Conservation (phyloP, 768 basidiomycete species). For the Phanerodontia chrysosporium region DNA sequence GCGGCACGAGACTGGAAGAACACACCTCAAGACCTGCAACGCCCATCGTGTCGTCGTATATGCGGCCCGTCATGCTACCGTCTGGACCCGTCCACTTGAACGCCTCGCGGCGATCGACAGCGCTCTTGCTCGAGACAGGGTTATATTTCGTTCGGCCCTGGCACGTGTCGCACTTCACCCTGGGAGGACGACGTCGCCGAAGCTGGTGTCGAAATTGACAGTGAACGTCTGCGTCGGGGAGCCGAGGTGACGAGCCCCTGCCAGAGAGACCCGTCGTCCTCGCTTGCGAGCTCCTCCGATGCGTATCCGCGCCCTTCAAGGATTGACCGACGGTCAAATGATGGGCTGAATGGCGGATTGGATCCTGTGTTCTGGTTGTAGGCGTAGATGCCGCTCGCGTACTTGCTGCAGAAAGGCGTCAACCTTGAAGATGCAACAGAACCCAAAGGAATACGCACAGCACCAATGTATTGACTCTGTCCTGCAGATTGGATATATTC, state of each 20-base stretch:
- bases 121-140: constrained; percentile 34
- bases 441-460: background rate
- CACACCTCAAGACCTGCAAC: constrained; percentile 38
- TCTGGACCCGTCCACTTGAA: constrained; percentile 48
- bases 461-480: background rate
- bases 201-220: constrained; percentile 37
- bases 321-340: background rate
- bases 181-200: constrained; percentile 46
- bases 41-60: constrained; percentile 44
- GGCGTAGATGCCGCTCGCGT: constrained; percentile 37
- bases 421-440: background rate
- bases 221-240: constrained; percentile 40
- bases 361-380: constrained; percentile 43
- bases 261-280: constrained; percentile 37
- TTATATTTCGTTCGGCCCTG: constrained; percentile 35
- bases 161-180: constrained; percentile 34
- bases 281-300: constrained; percentile 31
- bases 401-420: constrained; percentile 33
- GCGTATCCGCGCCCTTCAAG: constrained; percentile 25
- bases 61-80: constrained; percentile 39
- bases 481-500: background rate
- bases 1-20: background rate
- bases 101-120: constrained; percentile 25
- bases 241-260: constrained; percentile 42
- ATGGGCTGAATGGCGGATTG: constrained; percentile 29